phyloP scores from a whole-genome alignment of 2,329 filamentous ascomycete genomes.

The Monilinia vaccinii-corymbosi region DNA sequence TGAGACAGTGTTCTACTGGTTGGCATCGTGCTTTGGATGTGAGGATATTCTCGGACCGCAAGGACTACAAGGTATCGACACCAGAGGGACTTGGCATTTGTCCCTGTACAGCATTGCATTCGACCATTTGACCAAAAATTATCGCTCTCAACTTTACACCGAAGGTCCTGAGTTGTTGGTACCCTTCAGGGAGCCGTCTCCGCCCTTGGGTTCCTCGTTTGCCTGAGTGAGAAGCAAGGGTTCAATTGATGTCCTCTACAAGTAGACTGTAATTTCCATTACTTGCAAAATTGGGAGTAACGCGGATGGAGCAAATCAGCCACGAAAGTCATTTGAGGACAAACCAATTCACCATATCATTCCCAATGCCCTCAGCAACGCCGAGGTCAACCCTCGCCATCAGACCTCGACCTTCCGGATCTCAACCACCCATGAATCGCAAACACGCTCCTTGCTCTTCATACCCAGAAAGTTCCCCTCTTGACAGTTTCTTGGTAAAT shows the following conservation, averaged over 20 bases:
- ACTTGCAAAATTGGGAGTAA: neutral
- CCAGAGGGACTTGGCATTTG: neutral
- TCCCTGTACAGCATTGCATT: conserved; percentile 4
- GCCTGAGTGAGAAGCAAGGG: neutral
- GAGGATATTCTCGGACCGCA: neutral
- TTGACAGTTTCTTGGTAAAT: conserved; percentile 14
- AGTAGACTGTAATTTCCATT: conserved; percentile 3
- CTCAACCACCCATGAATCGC: conserved; percentile 17
- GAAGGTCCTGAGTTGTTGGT: neutral
- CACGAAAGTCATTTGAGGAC: too few relatives aligned
- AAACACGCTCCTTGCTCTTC: conserved; percentile 26
- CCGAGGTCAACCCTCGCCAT: conserved; percentile 23
- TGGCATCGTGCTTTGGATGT: neutral
- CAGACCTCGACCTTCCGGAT: conserved; percentile 19
- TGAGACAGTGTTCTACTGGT: neutral
- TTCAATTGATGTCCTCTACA: neutral
- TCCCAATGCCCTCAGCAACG: conserved; percentile 27
- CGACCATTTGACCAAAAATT: neutral
- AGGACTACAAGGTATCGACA: neutral
- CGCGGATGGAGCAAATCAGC: neutral
- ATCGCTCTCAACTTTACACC: too few relatives aligned
- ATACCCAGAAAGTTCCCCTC: conserved; percentile 17
- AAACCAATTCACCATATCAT: neutral
- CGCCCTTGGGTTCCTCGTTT: neutral
- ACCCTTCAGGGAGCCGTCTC: neutral